Evolutionary conservation across 257 asterid genomes (phyloP).

Genomic region (Forsythia suspensa): DNA sequence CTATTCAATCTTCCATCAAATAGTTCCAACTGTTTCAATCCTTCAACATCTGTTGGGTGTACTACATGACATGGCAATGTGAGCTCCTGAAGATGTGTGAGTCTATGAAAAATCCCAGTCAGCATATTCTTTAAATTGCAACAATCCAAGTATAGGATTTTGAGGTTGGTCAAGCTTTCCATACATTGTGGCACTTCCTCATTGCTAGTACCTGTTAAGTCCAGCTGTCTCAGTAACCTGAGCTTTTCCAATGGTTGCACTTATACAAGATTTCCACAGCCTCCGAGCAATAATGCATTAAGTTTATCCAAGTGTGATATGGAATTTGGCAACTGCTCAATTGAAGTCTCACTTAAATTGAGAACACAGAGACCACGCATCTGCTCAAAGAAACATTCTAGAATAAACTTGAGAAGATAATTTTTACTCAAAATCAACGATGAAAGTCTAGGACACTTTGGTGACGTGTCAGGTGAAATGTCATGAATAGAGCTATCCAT

Average conservation of each 20-base stretch:
- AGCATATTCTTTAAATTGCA: too few species aligned
- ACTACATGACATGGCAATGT: too few species aligned
- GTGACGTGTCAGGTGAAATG: slow-evolving; percentile 23
- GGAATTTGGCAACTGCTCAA: slow-evolving; percentile 24
- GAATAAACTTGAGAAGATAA: slow-evolving; percentile 24
- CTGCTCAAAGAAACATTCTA: slow-evolving; percentile 28
- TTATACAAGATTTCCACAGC: slow-evolving; percentile 18
- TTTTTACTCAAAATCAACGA: slow-evolving; percentile 27
- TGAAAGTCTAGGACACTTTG: slow-evolving; percentile 29
- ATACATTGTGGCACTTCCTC: slow-evolving; percentile 32
- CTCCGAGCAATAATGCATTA: slow-evolving; percentile 21
- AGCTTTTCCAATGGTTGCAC: slow-evolving; percentile 27
- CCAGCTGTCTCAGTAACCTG: slow-evolving; percentile 20
- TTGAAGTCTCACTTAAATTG: slow-evolving; percentile 24
- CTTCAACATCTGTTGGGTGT: too few species aligned
- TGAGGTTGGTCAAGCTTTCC: slow-evolving; percentile 19
- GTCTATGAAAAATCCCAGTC: too few species aligned
- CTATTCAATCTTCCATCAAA: too few species aligned
- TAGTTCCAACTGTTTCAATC: too few species aligned
- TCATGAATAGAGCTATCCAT: slow-evolving; percentile 28
- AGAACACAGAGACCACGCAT: slow-evolving; percentile 26
- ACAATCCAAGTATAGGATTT: too few species aligned
- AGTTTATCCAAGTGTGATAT: slow-evolving; percentile 30
- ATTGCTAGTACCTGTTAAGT: too few species aligned
- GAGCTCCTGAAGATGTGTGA: too few species aligned